Percentiles rank a stretch among this genome's conserved stretches.
Conservation (phyloP, 768 basidiomycete species). For the Mycena sanguinolenta region DNA sequence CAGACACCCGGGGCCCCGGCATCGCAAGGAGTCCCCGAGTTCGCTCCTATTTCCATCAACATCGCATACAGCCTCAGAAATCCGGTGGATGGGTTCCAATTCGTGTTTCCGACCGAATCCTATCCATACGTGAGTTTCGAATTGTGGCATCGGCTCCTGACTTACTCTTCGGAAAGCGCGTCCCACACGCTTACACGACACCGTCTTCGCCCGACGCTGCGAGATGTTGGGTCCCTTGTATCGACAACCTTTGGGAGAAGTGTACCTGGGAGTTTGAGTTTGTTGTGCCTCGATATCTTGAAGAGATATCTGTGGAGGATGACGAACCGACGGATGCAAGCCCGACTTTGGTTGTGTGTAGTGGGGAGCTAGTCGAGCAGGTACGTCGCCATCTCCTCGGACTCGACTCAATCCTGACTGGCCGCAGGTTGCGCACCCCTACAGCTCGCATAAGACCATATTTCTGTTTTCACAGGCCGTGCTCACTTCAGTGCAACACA, state of each 20-base stretch:
- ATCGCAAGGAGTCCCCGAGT: conserved; percentile 66
- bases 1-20: conserved; percentile 66
- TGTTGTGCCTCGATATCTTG: conserved; percentile 87
- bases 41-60: conserved; percentile 79
- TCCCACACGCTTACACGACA: conserved; percentile 93
- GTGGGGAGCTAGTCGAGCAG: conserved; percentile 96
- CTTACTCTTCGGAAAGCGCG: conserved; percentile 66
- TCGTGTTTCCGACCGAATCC: conserved; percentile 84
- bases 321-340: conserved; percentile 70
- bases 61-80: conserved; percentile 87
- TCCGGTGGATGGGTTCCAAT: conserved; percentile 88
- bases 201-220: conserved; percentile 91
- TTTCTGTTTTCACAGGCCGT: conserved; percentile 91
- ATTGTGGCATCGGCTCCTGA: conserved; percentile 26
- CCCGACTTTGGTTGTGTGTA: conserved; percentile 92
- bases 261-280: conserved; percentile 99
- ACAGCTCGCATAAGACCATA: conserved; percentile 93
- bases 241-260: conserved; percentile 95
- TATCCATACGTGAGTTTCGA: conserved; percentile 81
- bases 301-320: conserved; percentile 67
- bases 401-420: conserved; percentile 22
- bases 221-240: conserved; percentile 98
- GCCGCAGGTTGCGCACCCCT: conserved; percentile 88
- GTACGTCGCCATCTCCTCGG: conserved; percentile 55
- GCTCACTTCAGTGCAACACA: conserved; percentile 94